phyloP scores from a whole-genome alignment of 2,329 filamentous ascomycete species.

The Zalaria sp. region DNA sequence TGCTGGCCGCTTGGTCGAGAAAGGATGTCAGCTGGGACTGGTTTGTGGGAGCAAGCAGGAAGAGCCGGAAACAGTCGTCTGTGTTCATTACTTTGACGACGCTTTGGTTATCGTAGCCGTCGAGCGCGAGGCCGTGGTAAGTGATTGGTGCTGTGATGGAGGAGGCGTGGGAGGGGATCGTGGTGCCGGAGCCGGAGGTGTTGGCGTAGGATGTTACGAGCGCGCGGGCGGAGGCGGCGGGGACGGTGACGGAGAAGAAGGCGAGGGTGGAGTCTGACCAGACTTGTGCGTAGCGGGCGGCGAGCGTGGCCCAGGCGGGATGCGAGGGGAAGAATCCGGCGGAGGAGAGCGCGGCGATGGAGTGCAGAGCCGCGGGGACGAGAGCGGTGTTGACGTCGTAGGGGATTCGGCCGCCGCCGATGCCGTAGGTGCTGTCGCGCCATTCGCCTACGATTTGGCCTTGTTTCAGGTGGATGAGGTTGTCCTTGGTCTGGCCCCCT shows the following conservation, averaged over 20 bases:
- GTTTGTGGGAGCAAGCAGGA: constrained; percentile 46
- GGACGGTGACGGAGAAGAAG: constrained; percentile 40
- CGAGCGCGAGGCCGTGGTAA: constrained; percentile 44
- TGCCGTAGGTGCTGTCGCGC: constrained; percentile 46
- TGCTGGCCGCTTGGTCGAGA: constrained; percentile 42
- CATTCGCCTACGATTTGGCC: constrained; percentile 45
- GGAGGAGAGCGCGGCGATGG: constrained; percentile 39
- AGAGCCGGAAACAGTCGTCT: constrained; percentile 50
- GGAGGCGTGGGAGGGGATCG: constrained; percentile 29
- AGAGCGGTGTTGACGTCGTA: constrained; percentile 53
- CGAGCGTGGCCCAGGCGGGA: constrained; percentile 30
- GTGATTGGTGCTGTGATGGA: constrained; percentile 30
- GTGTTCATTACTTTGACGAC: constrained; percentile 47
- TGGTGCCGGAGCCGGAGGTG: constrained; percentile 22
- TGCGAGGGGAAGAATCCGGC: constrained; percentile 38
- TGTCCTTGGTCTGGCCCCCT: constrained; percentile 34
- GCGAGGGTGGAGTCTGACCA: constrained; percentile 48
- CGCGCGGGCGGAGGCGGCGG: constrained; percentile 26
- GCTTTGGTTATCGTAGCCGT: constrained; percentile 34
- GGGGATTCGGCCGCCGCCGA: constrained; percentile 48
- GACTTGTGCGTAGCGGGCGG: constrained; percentile 38
- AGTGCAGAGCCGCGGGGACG: constrained; percentile 44
- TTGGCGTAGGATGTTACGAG: constrained; percentile 36
- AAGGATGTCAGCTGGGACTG: constrained; percentile 42
- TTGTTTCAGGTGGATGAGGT: constrained; percentile 44